Conservation (phyloP, 192 early-diverging fungal species). For the Umbelopsis sp. region DNA sequence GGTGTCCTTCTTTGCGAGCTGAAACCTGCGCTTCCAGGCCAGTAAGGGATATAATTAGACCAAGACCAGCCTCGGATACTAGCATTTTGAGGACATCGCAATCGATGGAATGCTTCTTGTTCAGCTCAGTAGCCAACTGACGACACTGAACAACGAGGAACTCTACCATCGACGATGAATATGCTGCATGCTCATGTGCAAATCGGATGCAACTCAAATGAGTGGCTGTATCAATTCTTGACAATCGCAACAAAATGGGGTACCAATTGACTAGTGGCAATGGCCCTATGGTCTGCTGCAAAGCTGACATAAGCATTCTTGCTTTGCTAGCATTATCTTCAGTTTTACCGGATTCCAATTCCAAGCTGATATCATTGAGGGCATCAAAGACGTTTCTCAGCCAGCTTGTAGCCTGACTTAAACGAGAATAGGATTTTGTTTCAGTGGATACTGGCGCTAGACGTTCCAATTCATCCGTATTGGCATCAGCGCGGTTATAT, state of each 20-base stretch:
- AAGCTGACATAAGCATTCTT: slow-evolving; percentile 31
- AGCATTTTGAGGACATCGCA: slow-evolving; percentile 25
- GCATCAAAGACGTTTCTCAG: slow-evolving; percentile 54
- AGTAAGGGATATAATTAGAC: slow-evolving; percentile 48
- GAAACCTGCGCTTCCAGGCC: slow-evolving; percentile 40
- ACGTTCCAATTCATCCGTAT: not conserved
- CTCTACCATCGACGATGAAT: slow-evolving; percentile 55
- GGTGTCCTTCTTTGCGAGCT: slow-evolving; percentile 7
- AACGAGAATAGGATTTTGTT: slow-evolving; percentile 51
- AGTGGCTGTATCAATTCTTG: slow-evolving; percentile 8
- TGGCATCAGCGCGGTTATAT: slow-evolving; percentile 12
- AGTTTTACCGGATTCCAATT: slow-evolving; percentile 23
- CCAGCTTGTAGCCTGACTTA: slow-evolving; percentile 50
- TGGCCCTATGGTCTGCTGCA: slow-evolving; percentile 37
- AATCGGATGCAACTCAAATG: slow-evolving; percentile 36
- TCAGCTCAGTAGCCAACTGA: not conserved
- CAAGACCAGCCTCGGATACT: slow-evolving; percentile 47
- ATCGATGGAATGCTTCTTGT: slow-evolving; percentile 16
- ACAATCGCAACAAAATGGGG: slow-evolving; percentile 39
- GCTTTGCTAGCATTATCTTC: slow-evolving; percentile 4
- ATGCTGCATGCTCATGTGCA: slow-evolving; percentile 48
- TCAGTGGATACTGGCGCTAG: slow-evolving; percentile 46
- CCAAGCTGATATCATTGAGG: slow-evolving; percentile 30
- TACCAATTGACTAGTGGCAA: slow-evolving; percentile 64
- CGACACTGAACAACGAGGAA: slow-evolving; percentile 46